These are phyloP conservation scores for Dissophora ornata DNA, from an alignment of 192 early-diverging fungal genomes.

Conservation along the genomic window DNA sequence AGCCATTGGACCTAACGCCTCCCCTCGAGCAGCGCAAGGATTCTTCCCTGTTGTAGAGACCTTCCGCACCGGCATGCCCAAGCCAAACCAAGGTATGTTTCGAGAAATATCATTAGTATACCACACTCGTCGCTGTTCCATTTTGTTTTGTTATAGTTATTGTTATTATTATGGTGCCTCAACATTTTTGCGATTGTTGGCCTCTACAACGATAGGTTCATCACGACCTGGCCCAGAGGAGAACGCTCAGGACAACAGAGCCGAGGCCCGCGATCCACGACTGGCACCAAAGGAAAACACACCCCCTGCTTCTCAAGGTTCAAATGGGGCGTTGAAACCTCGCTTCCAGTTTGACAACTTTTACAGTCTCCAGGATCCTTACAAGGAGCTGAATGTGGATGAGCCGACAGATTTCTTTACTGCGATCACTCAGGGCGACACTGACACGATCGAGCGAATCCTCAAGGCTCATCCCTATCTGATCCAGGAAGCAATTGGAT, in stretches of 20 bases:
- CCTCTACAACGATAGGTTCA: slow-evolving; percentile 11
- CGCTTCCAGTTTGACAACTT: slow-evolving; percentile 48
- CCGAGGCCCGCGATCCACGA: slow-evolving; percentile 16
- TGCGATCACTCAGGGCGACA: slow-evolving; percentile 41
- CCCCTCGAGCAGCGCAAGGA: slow-evolving; percentile 20
- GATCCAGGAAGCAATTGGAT: slow-evolving; percentile 37
- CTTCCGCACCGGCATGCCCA: slow-evolving; percentile 11
- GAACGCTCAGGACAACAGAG: background rate
- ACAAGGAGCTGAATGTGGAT: slow-evolving; percentile 45
- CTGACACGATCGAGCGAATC: slow-evolving; percentile 34
- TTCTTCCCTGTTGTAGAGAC: slow-evolving; percentile 45
- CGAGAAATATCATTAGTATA: too few species aligned
- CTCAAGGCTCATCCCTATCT: slow-evolving; percentile 35
- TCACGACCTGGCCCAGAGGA: slow-evolving; percentile 26
- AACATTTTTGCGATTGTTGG: too few species aligned
- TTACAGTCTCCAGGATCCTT: slow-evolving; percentile 52
- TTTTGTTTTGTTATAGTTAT: too few species aligned
- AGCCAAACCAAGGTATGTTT: background rate
- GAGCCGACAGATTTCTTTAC: slow-evolving; percentile 46
- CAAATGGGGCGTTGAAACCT: slow-evolving; percentile 11
- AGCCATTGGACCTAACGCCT: slow-evolving; percentile 5
- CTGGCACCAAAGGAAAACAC: slow-evolving; percentile 8
- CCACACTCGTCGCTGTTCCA: too few species aligned
- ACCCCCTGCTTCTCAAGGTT: slow-evolving; percentile 11
- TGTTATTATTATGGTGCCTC: too few species aligned